A percentile compares a stretch with the other conserved stretches of the same genome.
phyloP scores from a whole-genome alignment of 352 stramenopile species.

The Phytophthora fragariae region DNA sequence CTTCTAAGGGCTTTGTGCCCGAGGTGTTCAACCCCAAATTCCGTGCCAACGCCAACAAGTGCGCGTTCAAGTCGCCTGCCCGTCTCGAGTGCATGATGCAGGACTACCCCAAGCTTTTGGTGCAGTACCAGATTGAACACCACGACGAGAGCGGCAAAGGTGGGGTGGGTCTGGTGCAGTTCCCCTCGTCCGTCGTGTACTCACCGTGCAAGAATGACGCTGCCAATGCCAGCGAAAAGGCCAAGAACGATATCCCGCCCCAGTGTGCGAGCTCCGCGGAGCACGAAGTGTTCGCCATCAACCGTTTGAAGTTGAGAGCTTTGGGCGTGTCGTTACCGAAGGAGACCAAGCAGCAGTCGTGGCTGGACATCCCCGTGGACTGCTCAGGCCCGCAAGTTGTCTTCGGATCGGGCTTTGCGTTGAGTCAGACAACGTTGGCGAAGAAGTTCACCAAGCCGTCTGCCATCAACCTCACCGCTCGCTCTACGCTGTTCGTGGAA shows the following conservation, averaged over 20 bases:
- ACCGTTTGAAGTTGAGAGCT: slow-evolving; percentile 47
- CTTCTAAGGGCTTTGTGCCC: slow-evolving; percentile 60
- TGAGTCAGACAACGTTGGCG: slow-evolving; percentile 38
- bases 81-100: slow-evolving; percentile 87
- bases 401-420: slow-evolving; percentile 49
- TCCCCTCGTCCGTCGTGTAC: slow-evolving; percentile 69
- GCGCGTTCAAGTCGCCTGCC: slow-evolving; percentile 68
- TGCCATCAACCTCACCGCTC: slow-evolving; percentile 44
- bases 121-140: slow-evolving; percentile 39
- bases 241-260: slow-evolving; percentile 57
- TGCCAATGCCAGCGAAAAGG: slow-evolving; percentile 59
- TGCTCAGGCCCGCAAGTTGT: slow-evolving; percentile 56
- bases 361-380: slow-evolving; percentile 62
- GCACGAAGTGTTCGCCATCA: slow-evolving; percentile 67
- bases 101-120: slow-evolving; percentile 72
- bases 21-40: slow-evolving; percentile 84
- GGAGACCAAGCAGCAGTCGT: slow-evolving; percentile 34
- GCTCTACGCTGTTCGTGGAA: slow-evolving; percentile 67
- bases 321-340: slow-evolving; percentile 37
- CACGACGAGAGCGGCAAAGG: slow-evolving; percentile 22
- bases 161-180: slow-evolving; percentile 58
- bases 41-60: slow-evolving; percentile 32
- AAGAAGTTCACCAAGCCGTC: slow-evolving; percentile 43
- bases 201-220: slow-evolving; percentile 82
- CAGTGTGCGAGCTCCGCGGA: slow-evolving; percentile 73